A percentile compares a stretch with the other conserved stretches of the same genome.
Evolutionary conservation across 352 stramenopile species (phyloP).

Genomic region (Plasmopara viticola): DNA sequence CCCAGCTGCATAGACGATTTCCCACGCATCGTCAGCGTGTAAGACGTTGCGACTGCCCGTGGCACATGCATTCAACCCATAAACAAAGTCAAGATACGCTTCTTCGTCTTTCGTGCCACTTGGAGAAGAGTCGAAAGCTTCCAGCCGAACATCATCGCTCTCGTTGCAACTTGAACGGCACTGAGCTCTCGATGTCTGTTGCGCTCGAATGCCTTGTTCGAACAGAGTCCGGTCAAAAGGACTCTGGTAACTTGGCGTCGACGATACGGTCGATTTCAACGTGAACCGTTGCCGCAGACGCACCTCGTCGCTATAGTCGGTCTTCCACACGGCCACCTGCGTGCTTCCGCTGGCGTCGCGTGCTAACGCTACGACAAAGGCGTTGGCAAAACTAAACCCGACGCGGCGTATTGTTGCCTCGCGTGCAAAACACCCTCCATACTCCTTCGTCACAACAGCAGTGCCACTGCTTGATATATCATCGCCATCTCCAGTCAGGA

Average conservation of each 20-base stretch:
- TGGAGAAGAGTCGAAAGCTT: not conserved
- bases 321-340: conserved; percentile 63
- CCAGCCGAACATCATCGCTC: conserved; percentile 6
- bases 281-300: conserved; percentile 29
- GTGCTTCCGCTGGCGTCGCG: conserved; percentile 26
- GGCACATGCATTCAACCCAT: conserved; percentile 56
- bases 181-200: not conserved
- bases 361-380: conserved; percentile 46
- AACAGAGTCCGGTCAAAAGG: conserved; percentile 18
- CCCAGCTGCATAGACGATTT: conserved; percentile 79
- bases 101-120: conserved; percentile 15
- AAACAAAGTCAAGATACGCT: conserved; percentile 67
- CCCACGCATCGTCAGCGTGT: conserved; percentile 62
- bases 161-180: conserved; percentile 3
- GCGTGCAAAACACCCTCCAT: conserved; percentile 37
- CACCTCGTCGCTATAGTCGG: conserved; percentile 68
- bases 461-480: conserved; percentile 5
- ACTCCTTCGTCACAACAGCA: conserved; percentile 50
- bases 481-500: conserved; percentile 1
- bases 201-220: conserved; percentile 11
- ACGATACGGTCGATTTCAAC: conserved; percentile 9
- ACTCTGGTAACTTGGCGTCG: conserved; percentile 14
- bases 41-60: conserved; percentile 62
- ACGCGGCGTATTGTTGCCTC: conserved; percentile 38
- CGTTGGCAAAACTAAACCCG: conserved; percentile 48